Percentiles rank a stretch among this genome's conserved stretches.
Conservation (phyloP, 2,329 filamentous ascomycete species). For the Laburnicola sp. region DNA sequence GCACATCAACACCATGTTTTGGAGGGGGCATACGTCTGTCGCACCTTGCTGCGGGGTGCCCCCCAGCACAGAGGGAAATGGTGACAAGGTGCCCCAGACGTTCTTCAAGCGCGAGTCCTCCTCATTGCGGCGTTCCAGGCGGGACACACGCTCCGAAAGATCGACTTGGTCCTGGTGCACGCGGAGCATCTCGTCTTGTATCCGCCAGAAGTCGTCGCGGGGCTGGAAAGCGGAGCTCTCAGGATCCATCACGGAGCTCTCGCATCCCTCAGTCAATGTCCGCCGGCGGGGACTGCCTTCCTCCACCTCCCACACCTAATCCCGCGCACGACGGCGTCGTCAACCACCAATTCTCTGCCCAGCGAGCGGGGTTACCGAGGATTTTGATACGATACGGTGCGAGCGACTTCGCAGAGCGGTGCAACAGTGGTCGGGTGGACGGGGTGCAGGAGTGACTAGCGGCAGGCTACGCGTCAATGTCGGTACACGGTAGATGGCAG, state of each 20-base stretch:
- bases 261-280: slow-evolving; percentile 36
- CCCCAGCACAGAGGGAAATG: slow-evolving; percentile 82
- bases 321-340: slow-evolving; percentile 27
- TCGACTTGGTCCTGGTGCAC: slow-evolving; percentile 63
- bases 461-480: neutral
- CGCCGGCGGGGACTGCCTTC: slow-evolving; percentile 27
- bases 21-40: slow-evolving; percentile 24
- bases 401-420: neutral
- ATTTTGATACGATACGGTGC: neutral
- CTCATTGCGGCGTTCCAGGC: slow-evolving; percentile 64
- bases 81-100: slow-evolving; percentile 82
- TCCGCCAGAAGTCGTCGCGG: slow-evolving; percentile 66
- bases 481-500: neutral
- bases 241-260: slow-evolving; percentile 59
- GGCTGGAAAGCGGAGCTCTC: slow-evolving; percentile 65
- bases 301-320: slow-evolving; percentile 14
- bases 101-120: slow-evolving; percentile 72
- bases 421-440: neutral
- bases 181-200: slow-evolving; percentile 64
- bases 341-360: slow-evolving; percentile 11
- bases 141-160: slow-evolving; percentile 63
- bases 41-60: slow-evolving; percentile 86
- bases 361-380: neutral
- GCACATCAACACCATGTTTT: slow-evolving; percentile 19
- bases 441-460: neutral